Evolutionary conservation across 495 filamentous ascomycete genomes (phyloP).

Genomic region (Pyrenopolyporus hunteri): DNA sequence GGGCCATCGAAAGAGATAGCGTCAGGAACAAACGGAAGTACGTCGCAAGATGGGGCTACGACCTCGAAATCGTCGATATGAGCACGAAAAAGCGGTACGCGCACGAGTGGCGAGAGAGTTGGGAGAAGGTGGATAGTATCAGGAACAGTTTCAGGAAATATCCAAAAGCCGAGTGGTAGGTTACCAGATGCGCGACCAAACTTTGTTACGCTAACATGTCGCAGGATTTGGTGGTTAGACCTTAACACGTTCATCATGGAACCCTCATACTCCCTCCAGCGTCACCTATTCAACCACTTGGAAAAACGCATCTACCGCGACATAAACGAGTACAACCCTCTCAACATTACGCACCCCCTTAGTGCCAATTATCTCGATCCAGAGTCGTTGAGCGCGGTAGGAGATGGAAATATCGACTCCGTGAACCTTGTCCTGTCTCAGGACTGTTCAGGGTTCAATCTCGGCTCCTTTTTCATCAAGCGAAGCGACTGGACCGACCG

Average conservation of each 20-base stretch:
- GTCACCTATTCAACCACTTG: conserved; percentile 86
- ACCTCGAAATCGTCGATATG: conserved; percentile 96
- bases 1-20: conserved; percentile 97
- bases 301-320: conserved; percentile 83
- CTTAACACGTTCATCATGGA: conserved; percentile 99
- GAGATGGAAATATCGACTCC: conserved; percentile 73
- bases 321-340: conserved; percentile 93
- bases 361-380: conserved; percentile 75
- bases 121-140: conserved; percentile 98
- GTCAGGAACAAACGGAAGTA: conserved; percentile 94
- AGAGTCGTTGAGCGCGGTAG: conserved; percentile 69
- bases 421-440: conserved; percentile 90
- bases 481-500: conserved; percentile 89
- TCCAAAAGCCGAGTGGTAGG: conserved; percentile 93
- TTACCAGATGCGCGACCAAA: conserved; percentile 3
- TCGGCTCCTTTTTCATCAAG: conserved; percentile 92
- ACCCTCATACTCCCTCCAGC: conserved; percentile 85
- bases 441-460: conserved; percentile 95
- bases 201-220: conserved; percentile 38
- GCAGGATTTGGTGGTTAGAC: conserved; percentile 99
- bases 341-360: conserved; percentile 89
- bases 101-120: conserved; percentile 98
- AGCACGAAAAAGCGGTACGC: conserved; percentile 97
- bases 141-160: conserved; percentile 91
- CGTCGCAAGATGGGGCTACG: conserved; percentile 87